phyloP scores from a whole-genome alignment of 2,329 filamentous ascomycete species.

The Cladosporium sp. region DNA sequence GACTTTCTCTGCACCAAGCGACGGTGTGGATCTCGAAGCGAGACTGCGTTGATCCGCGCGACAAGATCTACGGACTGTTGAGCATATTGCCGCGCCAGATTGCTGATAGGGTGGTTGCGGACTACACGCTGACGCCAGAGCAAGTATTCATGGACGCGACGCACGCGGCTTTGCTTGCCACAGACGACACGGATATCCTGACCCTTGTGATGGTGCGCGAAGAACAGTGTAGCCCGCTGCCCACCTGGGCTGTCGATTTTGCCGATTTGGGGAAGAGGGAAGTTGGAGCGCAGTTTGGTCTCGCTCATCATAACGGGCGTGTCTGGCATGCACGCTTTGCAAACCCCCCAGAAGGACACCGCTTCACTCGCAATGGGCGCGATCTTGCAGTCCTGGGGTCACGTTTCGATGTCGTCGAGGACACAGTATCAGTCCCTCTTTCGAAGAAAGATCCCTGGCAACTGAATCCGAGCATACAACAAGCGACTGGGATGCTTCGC shows the following conservation, averaged over 20 bases:
- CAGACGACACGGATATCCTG: neutral
- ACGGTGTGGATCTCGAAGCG: neutral
- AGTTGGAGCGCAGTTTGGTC: neutral
- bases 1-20: neutral
- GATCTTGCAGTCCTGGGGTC: neutral
- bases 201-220: neutral
- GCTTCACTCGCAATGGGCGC: neutral
- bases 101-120: neutral
- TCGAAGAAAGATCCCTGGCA: neutral
- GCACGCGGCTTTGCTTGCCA: neutral
- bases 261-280: neutral
- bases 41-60: neutral
- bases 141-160: neutral
- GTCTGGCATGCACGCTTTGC: neutral
- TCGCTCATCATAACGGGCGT: neutral
- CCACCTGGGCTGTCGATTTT: neutral
- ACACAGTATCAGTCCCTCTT: neutral
- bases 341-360: neutral
- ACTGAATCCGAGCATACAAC: neutral
- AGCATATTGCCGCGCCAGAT: neutral
- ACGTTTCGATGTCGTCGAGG: neutral
- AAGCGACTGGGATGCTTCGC: neutral
- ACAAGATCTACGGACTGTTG: neutral
- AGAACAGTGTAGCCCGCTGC: neutral
- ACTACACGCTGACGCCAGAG: neutral